Conservation (phyloP, 805 yeast genomes). For the Kuraishia molischiana region DNA sequence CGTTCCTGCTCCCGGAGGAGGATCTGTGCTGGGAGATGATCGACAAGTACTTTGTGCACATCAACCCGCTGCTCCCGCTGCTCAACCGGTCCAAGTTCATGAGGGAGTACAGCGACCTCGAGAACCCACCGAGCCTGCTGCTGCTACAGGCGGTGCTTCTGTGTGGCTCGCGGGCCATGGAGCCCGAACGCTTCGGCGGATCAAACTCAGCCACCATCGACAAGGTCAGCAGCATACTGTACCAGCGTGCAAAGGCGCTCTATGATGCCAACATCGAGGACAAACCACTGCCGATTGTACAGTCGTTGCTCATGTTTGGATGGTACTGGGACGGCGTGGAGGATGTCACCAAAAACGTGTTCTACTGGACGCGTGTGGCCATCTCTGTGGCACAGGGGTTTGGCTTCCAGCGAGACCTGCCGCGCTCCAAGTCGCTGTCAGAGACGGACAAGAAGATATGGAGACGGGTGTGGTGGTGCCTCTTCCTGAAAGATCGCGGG, state of each 20-base stretch:
- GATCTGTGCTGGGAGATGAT: conserved; percentile 52
- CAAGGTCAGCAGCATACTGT: conserved; percentile 47
- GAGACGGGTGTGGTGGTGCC: conserved; percentile 53
- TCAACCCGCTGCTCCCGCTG: conserved; percentile 65
- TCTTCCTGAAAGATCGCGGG: conserved; percentile 60
- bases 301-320: conserved; percentile 51
- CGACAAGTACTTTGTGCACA: conserved; percentile 47
- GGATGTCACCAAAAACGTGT: conserved; percentile 54
- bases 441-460: conserved; percentile 12
- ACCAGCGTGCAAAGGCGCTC: conserved; percentile 64
- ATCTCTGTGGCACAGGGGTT: conserved; percentile 63
- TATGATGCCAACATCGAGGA: conserved; percentile 62
- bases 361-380: conserved; percentile 64
- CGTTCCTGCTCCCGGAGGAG: conserved; percentile 56
- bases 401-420: conserved; percentile 54
- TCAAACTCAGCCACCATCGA: conserved; percentile 23
- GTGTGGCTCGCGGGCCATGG: conserved; percentile 56
- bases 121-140: conserved; percentile 50
- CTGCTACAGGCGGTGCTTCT: conserved; percentile 58
- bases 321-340: conserved; percentile 71
- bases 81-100: conserved; percentile 54
- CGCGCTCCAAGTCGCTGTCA: not conserved
- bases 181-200: conserved; percentile 34
- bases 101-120: conserved; percentile 41
- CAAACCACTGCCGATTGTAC: conserved; percentile 53